A percentile compares a stretch with the other conserved stretches of the same genome.
Evolutionary conservation across 2,329 filamentous ascomycete genomes (phyloP).

Genomic region (Ascomycota sp.): DNA sequence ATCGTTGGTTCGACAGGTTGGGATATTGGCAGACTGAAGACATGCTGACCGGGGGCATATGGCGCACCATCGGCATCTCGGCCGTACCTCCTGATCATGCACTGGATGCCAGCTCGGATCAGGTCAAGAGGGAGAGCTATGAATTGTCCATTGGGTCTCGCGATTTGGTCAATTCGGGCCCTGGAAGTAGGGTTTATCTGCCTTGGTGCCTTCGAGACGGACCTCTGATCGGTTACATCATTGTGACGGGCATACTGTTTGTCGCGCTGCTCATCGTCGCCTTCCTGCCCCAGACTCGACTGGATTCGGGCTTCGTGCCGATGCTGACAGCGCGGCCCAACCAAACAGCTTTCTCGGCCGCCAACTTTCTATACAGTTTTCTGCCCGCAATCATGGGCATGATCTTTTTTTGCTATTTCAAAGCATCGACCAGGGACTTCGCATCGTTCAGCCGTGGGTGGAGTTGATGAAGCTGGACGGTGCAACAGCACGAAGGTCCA

Average conservation of each 20-base stretch:
- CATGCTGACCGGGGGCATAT: slow-evolving; percentile 40
- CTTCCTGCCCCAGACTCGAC: slow-evolving; percentile 48
- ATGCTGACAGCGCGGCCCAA: slow-evolving; percentile 40
- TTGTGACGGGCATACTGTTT: slow-evolving; percentile 39
- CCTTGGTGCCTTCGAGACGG: slow-evolving; percentile 56
- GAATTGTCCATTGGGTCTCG: slow-evolving; percentile 12
- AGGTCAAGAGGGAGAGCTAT: slow-evolving; percentile 10
- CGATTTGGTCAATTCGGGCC: slow-evolving; percentile 8
- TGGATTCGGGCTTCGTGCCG: slow-evolving; percentile 53
- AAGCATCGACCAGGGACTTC: slow-evolving; percentile 42
- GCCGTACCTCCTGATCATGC: slow-evolving; percentile 10
- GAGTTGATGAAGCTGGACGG: slow-evolving; percentile 37
- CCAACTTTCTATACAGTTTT: slow-evolving; percentile 76
- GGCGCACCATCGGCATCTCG: slow-evolving; percentile 53
- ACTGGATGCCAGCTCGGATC: slow-evolving; percentile 6
- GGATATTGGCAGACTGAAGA: slow-evolving; percentile 68
- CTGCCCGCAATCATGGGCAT: slow-evolving; percentile 48
- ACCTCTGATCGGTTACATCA: slow-evolving; percentile 43
- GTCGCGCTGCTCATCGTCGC: slow-evolving; percentile 57
- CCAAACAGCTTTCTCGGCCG: slow-evolving; percentile 52
- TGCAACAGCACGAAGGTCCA: slow-evolving; percentile 36
- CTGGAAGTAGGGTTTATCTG: slow-evolving; percentile 36
- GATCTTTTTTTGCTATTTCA: slow-evolving; percentile 47
- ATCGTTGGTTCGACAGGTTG: slow-evolving; percentile 46
- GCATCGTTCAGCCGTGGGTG: slow-evolving; percentile 49